phyloP scores from a whole-genome alignment of 139 green algal species.

The Microglena sp. region DNA sequence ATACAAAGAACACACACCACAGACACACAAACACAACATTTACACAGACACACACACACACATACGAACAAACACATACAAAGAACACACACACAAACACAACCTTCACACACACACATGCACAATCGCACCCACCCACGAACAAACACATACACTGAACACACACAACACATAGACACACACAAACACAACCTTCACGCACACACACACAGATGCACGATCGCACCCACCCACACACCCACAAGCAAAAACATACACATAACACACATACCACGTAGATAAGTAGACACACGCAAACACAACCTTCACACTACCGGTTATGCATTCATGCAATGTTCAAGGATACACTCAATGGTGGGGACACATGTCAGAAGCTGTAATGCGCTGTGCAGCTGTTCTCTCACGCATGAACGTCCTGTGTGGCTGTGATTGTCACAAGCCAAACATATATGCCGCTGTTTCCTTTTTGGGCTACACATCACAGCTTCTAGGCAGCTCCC shows the following conservation, averaged over 20 bases:
- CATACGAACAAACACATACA: not conserved
- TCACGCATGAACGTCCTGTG: constrained; percentile 2
- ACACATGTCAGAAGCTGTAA: not conserved
- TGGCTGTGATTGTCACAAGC: not conserved
- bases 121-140: not conserved
- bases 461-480: not conserved
- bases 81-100: not conserved
- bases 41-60: constrained; percentile 3
- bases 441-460: not conserved
- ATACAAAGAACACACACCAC: constrained; percentile 12
- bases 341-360: too few relatives aligned
- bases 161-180: constrained; percentile 2
- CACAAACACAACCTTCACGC: constrained; percentile 11
- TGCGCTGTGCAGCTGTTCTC: constrained; percentile 11
- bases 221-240: not conserved
- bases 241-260: not conserved
- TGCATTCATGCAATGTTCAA: too few relatives aligned
- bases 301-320: too few relatives aligned
- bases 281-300: not conserved
- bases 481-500: not conserved
- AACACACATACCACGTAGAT: not conserved
- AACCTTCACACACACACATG: not conserved
- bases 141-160: not conserved
- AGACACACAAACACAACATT: not conserved
- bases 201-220: not conserved